Base-by-base conservation (phyloP, 139 green algal species). In the Chlorella sp. region DNA sequence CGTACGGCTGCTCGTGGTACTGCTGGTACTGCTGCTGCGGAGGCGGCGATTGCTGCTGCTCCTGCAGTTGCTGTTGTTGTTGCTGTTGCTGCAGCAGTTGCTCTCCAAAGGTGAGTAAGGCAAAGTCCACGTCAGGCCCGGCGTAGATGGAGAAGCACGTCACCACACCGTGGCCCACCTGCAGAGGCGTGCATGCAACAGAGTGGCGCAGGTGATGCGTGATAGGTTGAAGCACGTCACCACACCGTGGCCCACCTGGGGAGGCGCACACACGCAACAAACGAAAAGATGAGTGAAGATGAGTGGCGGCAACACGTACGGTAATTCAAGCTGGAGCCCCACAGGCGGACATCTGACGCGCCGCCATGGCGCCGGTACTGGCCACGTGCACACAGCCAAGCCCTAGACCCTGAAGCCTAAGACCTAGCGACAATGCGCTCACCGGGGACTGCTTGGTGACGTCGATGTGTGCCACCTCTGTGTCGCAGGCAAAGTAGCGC, bases 161-260 rank as follows among this genome's bases (percentile, higher is more conserved):
- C 31, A 97, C 89, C 0, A 36, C 65, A 51, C 95, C 95, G 71
- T 98, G 95, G 3, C 94, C 93, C 35, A 93, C 91, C 2, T 72
- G 67, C 42, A 29, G n/a, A n/a, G n/a, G n/a, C n/a, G n/a, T n/a
- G n/a, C n/a, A n/a, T n/a, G n/a, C n/a, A n/a, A n/a, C n/a, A n/a
- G n/a, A n/a, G n/a, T n/a, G n/a, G n/a, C n/a, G n/a, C n/a, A n/a
- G n/a, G n/a, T n/a, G n/a, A n/a, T n/a, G n/a, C n/a, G n/a, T n/a
- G n/a, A n/a, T n/a, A n/a, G n/a, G n/a, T n/a, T n/a, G 35, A 98
- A 92, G 82, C 91, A 97, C 60, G 88, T 96, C 31, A 97, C 89
- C 0, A 36, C 65, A 51, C 95, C 95, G 71, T 98, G 95, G 3
- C 94, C 93, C 35, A 93, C 91, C 2, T 72, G 67, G 27, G 4